phyloP scores from a whole-genome alignment of 768 basidiomycete genomes.

The Termitomyces bulborhizus region DNA sequence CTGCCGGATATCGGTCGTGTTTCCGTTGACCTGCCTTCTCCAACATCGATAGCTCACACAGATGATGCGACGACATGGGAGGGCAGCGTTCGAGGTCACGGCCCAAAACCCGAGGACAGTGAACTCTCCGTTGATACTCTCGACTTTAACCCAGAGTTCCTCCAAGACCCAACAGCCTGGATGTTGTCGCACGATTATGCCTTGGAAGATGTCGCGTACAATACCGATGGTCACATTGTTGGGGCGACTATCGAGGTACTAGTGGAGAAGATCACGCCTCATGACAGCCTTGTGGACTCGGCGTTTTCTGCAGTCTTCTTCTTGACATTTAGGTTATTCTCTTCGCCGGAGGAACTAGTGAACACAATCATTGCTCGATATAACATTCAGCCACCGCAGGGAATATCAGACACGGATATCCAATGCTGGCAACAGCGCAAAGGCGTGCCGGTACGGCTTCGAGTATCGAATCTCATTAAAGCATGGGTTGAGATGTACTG shows the following conservation, averaged over 20 bases:
- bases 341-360: slow-evolving; percentile 70
- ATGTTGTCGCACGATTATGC: slow-evolving; percentile 74
- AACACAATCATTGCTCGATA: slow-evolving; percentile 77
- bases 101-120: slow-evolving; percentile 44
- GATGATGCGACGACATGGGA: slow-evolving; percentile 59
- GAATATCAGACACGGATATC: slow-evolving; percentile 51
- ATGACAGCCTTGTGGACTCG: slow-evolving; percentile 84
- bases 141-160: slow-evolving; percentile 30
- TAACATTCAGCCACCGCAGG: slow-evolving; percentile 63
- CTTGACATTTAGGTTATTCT: slow-evolving; percentile 91
- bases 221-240: slow-evolving; percentile 82
- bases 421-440: slow-evolving; percentile 83
- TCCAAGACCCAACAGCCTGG: slow-evolving; percentile 43
- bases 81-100: slow-evolving; percentile 33
- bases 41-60: slow-evolving; percentile 41
- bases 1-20: slow-evolving; percentile 20
- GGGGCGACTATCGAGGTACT: slow-evolving; percentile 86
- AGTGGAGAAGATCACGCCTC: slow-evolving; percentile 97
- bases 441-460: slow-evolving; percentile 82
- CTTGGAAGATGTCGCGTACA: slow-evolving; percentile 82
- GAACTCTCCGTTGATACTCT: slow-evolving; percentile 45
- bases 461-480: slow-evolving; percentile 92
- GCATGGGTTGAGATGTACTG: slow-evolving; percentile 91
- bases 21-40: slow-evolving; percentile 42
- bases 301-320: slow-evolving; percentile 89